phyloP scores from a whole-genome alignment of 1,284 basidiomycete species.

The Cryptococcus jaspeensis region DNA sequence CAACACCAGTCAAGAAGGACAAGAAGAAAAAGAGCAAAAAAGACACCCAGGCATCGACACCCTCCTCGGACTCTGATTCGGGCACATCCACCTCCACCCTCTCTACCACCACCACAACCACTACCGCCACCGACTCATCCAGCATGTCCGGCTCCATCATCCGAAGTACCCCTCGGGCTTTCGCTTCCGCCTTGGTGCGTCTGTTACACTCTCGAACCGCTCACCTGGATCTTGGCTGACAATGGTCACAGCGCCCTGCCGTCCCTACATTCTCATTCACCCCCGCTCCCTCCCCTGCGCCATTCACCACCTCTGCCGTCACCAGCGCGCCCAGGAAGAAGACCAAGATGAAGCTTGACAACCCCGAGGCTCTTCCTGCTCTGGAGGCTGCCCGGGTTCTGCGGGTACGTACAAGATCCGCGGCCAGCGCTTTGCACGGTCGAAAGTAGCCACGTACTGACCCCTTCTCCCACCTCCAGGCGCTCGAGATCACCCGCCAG shows the following conservation, averaged over 20 bases:
- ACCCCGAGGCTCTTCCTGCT: constrained; percentile 35
- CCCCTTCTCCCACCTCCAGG: constrained; percentile 53
- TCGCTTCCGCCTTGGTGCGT: neutral
- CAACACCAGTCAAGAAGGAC: neutral
- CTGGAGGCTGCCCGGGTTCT: constrained; percentile 42
- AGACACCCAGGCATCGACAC: neutral
- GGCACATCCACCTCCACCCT: no score
- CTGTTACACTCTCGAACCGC: no score
- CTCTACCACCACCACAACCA: neutral
- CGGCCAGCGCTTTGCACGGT: neutral
- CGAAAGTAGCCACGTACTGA: neutral
- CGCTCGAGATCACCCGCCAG: constrained; percentile 73
- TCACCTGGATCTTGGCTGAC: no score
- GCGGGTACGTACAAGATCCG: constrained; percentile 25
- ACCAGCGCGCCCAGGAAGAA: constrained; percentile 10
- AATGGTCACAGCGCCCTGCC: no score
- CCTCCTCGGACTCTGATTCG: no score
- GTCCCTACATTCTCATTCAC: neutral
- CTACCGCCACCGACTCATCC: neutral
- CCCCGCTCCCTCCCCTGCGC: constrained; percentile 4
- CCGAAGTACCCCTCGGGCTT: neutral
- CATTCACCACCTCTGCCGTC: constrained; percentile 13
- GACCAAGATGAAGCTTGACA: constrained; percentile 14
- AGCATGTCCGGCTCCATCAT: constrained; percentile 14
- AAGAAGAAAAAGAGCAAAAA: constrained; percentile 1